These are phyloP conservation scores for Filosporella fistucella DNA, from an alignment of 495 filamentous ascomycete genomes.

Conservation along the genomic window DNA sequence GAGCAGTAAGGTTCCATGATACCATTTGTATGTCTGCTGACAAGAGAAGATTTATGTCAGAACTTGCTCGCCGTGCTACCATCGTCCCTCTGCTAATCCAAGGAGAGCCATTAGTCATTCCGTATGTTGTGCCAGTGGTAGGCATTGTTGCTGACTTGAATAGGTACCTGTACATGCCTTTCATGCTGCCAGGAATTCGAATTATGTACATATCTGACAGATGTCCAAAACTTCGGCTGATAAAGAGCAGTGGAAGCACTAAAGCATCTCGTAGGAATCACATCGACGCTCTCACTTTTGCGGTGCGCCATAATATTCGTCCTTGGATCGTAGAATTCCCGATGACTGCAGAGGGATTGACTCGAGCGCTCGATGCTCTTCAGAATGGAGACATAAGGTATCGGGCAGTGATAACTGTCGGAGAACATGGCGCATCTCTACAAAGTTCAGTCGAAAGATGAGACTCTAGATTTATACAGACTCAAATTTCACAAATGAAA, in stretches of 20 bases:
- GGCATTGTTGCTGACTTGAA: no score
- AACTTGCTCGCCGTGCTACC: neutral
- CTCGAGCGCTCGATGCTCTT: constrained; percentile 46
- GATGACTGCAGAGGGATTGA: constrained; percentile 47
- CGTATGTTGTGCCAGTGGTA: neutral
- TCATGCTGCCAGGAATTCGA: neutral
- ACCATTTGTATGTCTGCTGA: neutral
- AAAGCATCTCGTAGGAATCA: neutral
- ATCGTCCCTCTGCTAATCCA: neutral
- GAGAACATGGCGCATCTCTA: no score
- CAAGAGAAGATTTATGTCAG: neutral
- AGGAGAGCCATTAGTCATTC: neutral
- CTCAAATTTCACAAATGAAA: no score
- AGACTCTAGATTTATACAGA: no score
- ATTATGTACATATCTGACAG: neutral
- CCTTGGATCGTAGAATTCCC: constrained; percentile 30
- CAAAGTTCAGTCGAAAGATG: no score
- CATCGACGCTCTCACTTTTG: constrained; percentile 25
- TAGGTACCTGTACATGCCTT: neutral
- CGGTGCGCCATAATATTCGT: constrained; percentile 26
- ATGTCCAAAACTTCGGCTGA: neutral
- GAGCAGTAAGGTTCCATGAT: neutral
- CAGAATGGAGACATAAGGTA: constrained; percentile 51
- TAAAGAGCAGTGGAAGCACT: neutral
- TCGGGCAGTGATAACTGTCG: constrained; percentile 44